These are phyloP conservation scores for Clonostachys chloroleuca DNA, from an alignment of 2,329 filamentous ascomycete species.

Conservation along the genomic window DNA sequence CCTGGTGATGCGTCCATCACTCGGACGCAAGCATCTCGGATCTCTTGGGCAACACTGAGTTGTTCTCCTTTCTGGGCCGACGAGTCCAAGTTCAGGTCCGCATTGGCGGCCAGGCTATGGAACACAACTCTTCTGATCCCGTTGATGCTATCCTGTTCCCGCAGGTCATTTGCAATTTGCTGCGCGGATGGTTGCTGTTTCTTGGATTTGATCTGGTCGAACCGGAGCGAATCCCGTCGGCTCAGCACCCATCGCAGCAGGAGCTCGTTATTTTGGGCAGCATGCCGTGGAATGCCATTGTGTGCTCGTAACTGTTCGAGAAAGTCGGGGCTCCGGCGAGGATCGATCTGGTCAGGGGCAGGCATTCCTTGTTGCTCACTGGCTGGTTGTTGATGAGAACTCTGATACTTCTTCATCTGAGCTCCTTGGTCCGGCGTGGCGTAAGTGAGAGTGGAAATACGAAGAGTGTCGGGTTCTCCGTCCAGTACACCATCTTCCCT, in stretches of 20 bases:
- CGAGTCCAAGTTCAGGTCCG: conserved; percentile 1
- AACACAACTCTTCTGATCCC: conserved; percentile 21
- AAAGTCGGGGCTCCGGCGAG: background rate
- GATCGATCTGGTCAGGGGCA: background rate
- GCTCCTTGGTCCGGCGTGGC: background rate
- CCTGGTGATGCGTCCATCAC: background rate
- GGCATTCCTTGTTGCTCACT: too few species aligned
- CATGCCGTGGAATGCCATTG: conserved; percentile 23
- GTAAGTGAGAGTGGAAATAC: background rate
- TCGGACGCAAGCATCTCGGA: background rate
- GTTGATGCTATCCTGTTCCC: background rate
- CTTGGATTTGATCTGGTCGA: background rate
- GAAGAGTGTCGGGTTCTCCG: background rate
- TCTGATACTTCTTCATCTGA: background rate
- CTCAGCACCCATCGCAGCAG: conserved; percentile 29
- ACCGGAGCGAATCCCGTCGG: conserved; percentile 9
- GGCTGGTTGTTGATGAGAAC: too few species aligned
- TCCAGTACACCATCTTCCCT: background rate
- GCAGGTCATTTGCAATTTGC: background rate
- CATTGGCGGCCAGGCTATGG: conserved; percentile 14
- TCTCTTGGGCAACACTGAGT: background rate
- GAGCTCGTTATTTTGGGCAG: conserved; percentile 16
- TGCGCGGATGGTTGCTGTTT: background rate
- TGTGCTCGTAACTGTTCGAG: conserved; percentile 12
- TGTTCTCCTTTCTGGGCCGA: background rate